Percentiles rank a stretch among this genome's conserved stretches.
These are phyloP conservation scores for Mortierella hygrophila DNA, from an alignment of 192 early-diverging fungal genomes.

Conservation along the genomic window DNA sequence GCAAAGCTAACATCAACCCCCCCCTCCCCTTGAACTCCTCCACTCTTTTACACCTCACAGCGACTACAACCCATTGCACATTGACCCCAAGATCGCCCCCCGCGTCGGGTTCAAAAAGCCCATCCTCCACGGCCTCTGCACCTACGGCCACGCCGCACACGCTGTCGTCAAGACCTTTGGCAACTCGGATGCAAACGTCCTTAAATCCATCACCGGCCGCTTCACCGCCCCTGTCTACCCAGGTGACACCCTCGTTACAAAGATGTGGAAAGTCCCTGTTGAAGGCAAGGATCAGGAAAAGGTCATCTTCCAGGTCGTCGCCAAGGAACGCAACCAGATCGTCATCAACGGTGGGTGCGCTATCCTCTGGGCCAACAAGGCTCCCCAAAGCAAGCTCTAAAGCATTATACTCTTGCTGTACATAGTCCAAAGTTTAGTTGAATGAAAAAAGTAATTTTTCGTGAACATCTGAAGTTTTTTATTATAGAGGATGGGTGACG, in stretches of 20 bases:
- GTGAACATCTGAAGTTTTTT: not conserved
- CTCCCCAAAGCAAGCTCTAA: slow-evolving; percentile 48
- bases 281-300: slow-evolving; percentile 58
- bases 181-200: slow-evolving; percentile 62
- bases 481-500: not conserved
- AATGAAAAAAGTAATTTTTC: not conserved
- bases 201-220: slow-evolving; percentile 74
- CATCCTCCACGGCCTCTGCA: slow-evolving; percentile 79
- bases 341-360: slow-evolving; percentile 75
- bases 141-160: slow-evolving; percentile 71
- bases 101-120: slow-evolving; percentile 77
- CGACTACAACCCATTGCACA: slow-evolving; percentile 85
- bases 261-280: slow-evolving; percentile 77
- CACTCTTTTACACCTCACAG: slow-evolving; percentile 30
- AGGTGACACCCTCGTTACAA: slow-evolving; percentile 75
- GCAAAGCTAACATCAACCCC: not conserved
- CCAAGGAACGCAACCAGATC: slow-evolving; percentile 68
- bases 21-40: not conserved
- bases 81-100: slow-evolving; percentile 75
- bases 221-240: slow-evolving; percentile 82
- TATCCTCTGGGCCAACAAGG: slow-evolving; percentile 49
- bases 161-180: slow-evolving; percentile 70
- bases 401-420: slow-evolving; percentile 1
- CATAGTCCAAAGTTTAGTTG: not conserved
- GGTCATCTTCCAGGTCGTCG: slow-evolving; percentile 69